Evolutionary conservation across 1,284 basidiomycete species (phyloP).

Genomic region (Malassezia restricta): DNA sequence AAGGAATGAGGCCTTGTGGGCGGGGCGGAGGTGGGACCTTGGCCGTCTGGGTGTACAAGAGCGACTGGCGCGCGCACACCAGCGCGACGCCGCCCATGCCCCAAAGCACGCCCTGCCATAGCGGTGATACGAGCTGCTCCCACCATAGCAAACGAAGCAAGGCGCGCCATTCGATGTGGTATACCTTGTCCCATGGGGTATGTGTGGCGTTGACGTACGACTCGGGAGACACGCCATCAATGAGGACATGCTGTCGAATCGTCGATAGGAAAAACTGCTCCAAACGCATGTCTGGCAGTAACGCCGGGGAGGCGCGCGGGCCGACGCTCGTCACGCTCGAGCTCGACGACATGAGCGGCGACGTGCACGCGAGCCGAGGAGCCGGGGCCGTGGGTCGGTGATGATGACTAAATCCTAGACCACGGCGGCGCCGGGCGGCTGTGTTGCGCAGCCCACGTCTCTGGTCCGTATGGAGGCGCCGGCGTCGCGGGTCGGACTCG

Average conservation of each 20-base stretch:
- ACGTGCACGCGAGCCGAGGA: no score
- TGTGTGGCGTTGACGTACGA: not conserved
- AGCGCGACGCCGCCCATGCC: constrained; percentile 13
- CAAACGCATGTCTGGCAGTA: constrained; percentile 13
- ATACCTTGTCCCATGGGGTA: constrained; percentile 2
- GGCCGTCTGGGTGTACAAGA: not conserved
- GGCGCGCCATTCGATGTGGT: constrained; percentile 1
- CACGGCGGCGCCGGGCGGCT: no score
- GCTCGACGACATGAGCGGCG: no score
- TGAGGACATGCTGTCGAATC: not conserved
- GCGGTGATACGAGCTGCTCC: constrained; percentile 12
- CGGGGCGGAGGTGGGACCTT: not conserved
- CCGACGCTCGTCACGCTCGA: no score
- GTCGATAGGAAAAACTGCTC: constrained; percentile 15
- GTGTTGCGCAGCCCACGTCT: no score
- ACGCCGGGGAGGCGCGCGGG: not conserved
- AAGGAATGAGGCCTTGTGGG: not conserved
- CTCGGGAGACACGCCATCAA: not conserved
- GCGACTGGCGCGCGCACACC: not conserved
- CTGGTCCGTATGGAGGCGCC: no score
- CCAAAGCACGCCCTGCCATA: constrained; percentile 16
- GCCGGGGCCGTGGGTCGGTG: no score
- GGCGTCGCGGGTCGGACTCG: not conserved
- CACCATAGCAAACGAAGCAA: not conserved
- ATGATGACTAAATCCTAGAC: no score